These are phyloP conservation scores for Auriscalpium microsporum DNA, from an alignment of 768 basidiomycete genomes.

Conservation along the genomic window DNA sequence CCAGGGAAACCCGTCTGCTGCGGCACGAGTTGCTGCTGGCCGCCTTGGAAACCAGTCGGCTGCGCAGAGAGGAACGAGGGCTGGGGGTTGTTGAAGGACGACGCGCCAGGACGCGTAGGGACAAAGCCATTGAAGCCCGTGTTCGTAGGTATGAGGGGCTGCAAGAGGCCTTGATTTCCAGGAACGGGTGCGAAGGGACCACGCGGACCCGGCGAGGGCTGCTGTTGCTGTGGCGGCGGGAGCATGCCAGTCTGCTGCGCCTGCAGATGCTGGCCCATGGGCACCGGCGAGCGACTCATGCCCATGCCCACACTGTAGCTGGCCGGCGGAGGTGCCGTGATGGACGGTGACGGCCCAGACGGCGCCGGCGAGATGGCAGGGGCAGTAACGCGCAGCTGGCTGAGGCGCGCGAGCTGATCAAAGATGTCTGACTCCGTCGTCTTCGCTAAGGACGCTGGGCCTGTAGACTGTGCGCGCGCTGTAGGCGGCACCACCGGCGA, in stretches of 20 bases:
- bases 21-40: constrained; percentile 1
- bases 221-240: constrained; percentile 71
- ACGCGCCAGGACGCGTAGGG: constrained; percentile 53
- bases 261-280: constrained; percentile 63
- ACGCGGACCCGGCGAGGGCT: constrained; percentile 61
- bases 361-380: constrained; percentile 24
- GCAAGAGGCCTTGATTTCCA: constrained; percentile 67
- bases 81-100: constrained; percentile 25
- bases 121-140: constrained; percentile 82
- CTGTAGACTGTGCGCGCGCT: constrained; percentile 11
- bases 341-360: constrained; percentile 23
- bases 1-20: constrained; percentile 34
- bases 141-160: constrained; percentile 76
- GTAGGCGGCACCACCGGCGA: constrained; percentile 19
- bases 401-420: constrained; percentile 62
- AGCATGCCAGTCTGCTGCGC: constrained; percentile 43
- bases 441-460: constrained; percentile 36
- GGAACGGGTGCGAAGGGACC: constrained; percentile 87
- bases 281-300: constrained; percentile 51
- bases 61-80: constrained; percentile 7
- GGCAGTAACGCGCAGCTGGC: constrained; percentile 40
- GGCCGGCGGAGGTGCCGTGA: constrained; percentile 29
- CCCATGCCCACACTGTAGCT: constrained; percentile 66
- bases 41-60: background rate
- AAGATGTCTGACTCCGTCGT: constrained; percentile 68